Evolutionary conservation across 768 basidiomycete genomes (phyloP), one percentile per base, ranked within the genome.

Genomic region (Boletus subparvulus): DNA sequence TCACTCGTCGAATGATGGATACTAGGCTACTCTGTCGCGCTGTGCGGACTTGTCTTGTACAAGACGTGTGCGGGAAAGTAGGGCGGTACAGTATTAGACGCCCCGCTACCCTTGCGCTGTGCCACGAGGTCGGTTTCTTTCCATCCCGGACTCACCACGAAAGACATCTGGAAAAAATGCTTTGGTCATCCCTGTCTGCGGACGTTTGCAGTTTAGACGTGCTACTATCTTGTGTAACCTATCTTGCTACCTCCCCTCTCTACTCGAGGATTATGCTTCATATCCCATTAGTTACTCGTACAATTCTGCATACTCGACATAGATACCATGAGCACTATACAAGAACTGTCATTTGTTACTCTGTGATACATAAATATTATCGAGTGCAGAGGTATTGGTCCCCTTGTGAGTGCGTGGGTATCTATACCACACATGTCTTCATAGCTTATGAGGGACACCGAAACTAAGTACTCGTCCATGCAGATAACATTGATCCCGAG

Each of bases 1-100:
- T 32, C 24, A 6, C 13, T 40, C 2, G 6, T 19, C 21, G 14
- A 56, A 53, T 55, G n/a, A 53, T 24, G 28, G 40, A 47, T 32
- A 32, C 9, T 65, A 87, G 91, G 95, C 13, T 98, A 97, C 73
- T 87, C 87, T 12, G 83, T 97, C 64, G 95, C 96, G 0, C 78
- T 97, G 5, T 83, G 78, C 45, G 94, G 94, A 30, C 81, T 97
- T 21, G 72, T 98, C 59, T 73, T 94, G 50, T 96, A 89, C 82
- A 95, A 90, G 78, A 89, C 88, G 0, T 79, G 83, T 5, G 80
- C 85, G 7, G 77, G 80, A 43, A 89, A 88, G 68, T 88, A 62
- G 63, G 39, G 35, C 46, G 10, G 32, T 40, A 36, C 28, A 33
- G 28, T 28, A 28, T 28, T 6, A 28, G 5, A 28, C 28, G 28